A percentile compares a stretch with the other conserved stretches of the same genome.
Evolutionary conservation across 2,329 filamentous ascomycete genomes (phyloP).

Genomic region (Plectosphaerella plurivora): DNA sequence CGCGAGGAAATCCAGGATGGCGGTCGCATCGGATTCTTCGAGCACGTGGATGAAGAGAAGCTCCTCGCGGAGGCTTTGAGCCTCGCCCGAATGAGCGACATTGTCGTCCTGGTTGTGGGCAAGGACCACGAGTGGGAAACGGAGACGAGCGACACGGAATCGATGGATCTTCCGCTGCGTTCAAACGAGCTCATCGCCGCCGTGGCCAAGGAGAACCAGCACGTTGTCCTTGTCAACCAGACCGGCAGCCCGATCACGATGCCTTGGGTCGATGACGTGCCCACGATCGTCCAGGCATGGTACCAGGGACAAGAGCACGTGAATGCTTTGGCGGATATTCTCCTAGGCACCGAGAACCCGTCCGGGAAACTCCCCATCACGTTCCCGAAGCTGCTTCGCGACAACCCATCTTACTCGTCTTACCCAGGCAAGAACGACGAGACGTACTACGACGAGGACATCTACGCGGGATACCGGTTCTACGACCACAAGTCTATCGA

Average conservation of each 20-base stretch:
- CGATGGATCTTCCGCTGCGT: slow-evolving; percentile 56
- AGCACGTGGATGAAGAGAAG: no score
- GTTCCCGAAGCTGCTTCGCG: slow-evolving; percentile 57
- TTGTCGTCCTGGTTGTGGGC: slow-evolving; percentile 51
- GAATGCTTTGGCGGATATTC: slow-evolving; percentile 61
- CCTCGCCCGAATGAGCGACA: slow-evolving; percentile 36
- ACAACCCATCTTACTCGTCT: slow-evolving; percentile 69
- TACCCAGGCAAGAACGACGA: slow-evolving; percentile 34
- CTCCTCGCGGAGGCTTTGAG: no score
- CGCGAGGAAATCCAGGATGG: slow-evolving; percentile 23
- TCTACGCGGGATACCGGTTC: slow-evolving; percentile 64
- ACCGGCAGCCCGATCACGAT: slow-evolving; percentile 57
- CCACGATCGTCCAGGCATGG: slow-evolving; percentile 62
- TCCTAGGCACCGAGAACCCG: slow-evolving; percentile 60
- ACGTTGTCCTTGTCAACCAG: slow-evolving; percentile 58
- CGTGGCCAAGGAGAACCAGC: slow-evolving; percentile 52
- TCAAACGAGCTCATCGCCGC: slow-evolving; percentile 55
- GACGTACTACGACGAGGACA: slow-evolving; percentile 61
- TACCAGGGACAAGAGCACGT: slow-evolving; percentile 67
- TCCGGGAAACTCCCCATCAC: slow-evolving; percentile 59
- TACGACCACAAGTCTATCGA: slow-evolving; percentile 46
- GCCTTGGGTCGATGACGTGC: slow-evolving; percentile 49
- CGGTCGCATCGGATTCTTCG: slow-evolving; percentile 21
- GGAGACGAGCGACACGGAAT: slow-evolving; percentile 63
- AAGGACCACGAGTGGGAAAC: slow-evolving; percentile 41